Evolutionary conservation across 163 green algal species (phyloP), one percentile per base, ranked within the genome.

Genomic region (Scenedesmus sp.): DNA sequence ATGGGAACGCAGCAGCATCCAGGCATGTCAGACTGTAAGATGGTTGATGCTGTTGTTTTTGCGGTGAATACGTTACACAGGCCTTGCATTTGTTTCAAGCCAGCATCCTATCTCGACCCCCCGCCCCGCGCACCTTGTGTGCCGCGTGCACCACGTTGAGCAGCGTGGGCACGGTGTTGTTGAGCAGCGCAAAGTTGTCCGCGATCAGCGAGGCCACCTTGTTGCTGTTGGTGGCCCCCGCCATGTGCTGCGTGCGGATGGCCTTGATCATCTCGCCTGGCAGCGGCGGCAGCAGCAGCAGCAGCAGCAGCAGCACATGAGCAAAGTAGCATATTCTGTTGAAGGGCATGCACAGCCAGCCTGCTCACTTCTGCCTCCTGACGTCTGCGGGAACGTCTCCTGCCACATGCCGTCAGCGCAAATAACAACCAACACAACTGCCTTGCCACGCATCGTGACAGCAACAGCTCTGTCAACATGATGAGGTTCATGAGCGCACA

Each of bases 71-170:
- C 26, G 26, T 26, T 26, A 26, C 26, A 26, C 26, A 26, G 26
- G 26, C 26, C 26, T 26, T 26, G 26, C 26, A 26, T 26, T 26
- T 26, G 26, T 26, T 26, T 26, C 26, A 26, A 26, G 26, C 26
- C 26, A 26, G 26, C 26, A 26, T 16, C 16, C 81, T 54, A 67
- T 34, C 52, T 70, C 62, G 1, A 2, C 1, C 1, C n/a, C 62
- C 18, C 62, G 34, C 62, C 3, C 34, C 34, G n/a, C 88, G 13
- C n/a, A 92, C 89, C 52, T 91, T 94, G 96, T 99, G 98, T 56
- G 95, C 96, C n/a, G 96, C 23, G 93, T 96, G 95, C 20, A 99
- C 97, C 5, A 94, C 92, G 94, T 97, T 98, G 64, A 99, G 95
- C 59, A 99, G 91, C 55, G 93, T 92, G 70, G 96, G 97, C 91